Base-by-base conservation (phyloP, 768 basidiomycete genomes). In the Mycena vulgaris region DNA sequence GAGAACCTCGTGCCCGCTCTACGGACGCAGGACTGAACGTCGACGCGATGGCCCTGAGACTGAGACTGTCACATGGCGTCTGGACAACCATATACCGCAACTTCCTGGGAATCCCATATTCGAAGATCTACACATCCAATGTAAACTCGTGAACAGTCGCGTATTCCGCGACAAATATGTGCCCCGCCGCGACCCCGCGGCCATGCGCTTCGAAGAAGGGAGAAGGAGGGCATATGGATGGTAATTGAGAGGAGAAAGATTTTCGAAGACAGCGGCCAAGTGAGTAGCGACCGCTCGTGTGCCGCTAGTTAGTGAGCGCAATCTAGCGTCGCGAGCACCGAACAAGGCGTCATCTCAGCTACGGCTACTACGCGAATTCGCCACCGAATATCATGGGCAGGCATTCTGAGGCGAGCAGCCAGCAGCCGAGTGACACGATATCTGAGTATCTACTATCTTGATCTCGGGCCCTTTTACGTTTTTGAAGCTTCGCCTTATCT, bases 161-260 rank as follows among this genome's bases (percentile, higher is more conserved):
- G 45, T 47, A 47, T n/a, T 47, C 45, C 45, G 45, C 45, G 13
- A 47, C 45, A 47, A 23, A 14, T 5, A 47, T 25, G 45, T 21
- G 21, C 48, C 48, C 48, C 10, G 48, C 48, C 42, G 42, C 42
- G 42, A 16, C 25, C 48, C 7, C 11, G 48, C 25, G 48, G 48
- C n/a, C n/a, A n/a, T n/a, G n/a, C n/a, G n/a, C n/a, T 49, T 49
- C 48, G 48, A 49, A 49, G 48, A 49, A 49, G 48, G n/a, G n/a
- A n/a, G n/a, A n/a, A n/a, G n/a, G n/a, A 9, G 17, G 39, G 39
- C 39, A 8, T 16, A 8, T 16, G 39, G 21, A 45, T n/a, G n/a
- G 21, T 45, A n/a, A 5, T 45, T 45, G 42, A 45, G 42, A 45
- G 42, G n/a, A 45, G n/a, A 16, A 8, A 39, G 39, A 39, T 16